phyloP scores from a whole-genome alignment of 768 basidiomycete genomes.

The Gloeostereum incarnatum region DNA sequence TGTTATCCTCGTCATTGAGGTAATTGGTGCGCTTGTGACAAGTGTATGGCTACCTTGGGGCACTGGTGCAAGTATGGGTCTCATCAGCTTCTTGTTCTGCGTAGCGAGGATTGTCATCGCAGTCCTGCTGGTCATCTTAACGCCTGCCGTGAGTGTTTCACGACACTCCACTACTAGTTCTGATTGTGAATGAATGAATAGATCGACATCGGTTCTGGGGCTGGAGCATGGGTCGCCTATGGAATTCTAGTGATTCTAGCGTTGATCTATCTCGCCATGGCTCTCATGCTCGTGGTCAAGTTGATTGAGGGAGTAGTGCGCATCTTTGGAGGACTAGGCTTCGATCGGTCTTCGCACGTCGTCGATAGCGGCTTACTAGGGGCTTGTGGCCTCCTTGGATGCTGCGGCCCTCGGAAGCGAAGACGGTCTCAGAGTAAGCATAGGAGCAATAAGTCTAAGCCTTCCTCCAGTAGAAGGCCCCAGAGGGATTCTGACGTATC shows the following conservation, averaged over 20 bases:
- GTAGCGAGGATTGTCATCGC: constrained; percentile 86
- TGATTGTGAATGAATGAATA: constrained; percentile 20
- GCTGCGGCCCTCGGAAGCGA: constrained; percentile 42
- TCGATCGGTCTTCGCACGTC: constrained; percentile 73
- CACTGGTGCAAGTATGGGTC: constrained; percentile 92
- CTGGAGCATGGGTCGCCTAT: constrained; percentile 91
- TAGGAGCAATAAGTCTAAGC: too few relatives aligned
- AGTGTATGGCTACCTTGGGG: constrained; percentile 97
- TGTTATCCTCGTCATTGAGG: constrained; percentile 83
- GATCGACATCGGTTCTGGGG: constrained; percentile 77
- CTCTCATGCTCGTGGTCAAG: constrained; percentile 79
- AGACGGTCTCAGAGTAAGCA: constrained; percentile 16
- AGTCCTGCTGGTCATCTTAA: constrained; percentile 84
- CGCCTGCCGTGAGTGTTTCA: constrained; percentile 62
- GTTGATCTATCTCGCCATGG: constrained; percentile 77
- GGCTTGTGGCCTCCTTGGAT: constrained; percentile 65
- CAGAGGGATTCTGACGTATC: constrained; percentile 30
- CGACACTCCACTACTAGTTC: constrained; percentile 1
- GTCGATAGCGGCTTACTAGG: constrained; percentile 86
- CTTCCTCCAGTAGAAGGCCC: too few relatives aligned
- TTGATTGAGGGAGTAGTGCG: constrained; percentile 77
- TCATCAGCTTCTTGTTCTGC: constrained; percentile 89
- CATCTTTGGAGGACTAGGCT: constrained; percentile 66
- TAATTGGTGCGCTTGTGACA: constrained; percentile 78
- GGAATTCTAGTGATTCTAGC: constrained; percentile 79